Conservation (phyloP, 257 asterid species). For the Orobanche coerulescens region DNA sequence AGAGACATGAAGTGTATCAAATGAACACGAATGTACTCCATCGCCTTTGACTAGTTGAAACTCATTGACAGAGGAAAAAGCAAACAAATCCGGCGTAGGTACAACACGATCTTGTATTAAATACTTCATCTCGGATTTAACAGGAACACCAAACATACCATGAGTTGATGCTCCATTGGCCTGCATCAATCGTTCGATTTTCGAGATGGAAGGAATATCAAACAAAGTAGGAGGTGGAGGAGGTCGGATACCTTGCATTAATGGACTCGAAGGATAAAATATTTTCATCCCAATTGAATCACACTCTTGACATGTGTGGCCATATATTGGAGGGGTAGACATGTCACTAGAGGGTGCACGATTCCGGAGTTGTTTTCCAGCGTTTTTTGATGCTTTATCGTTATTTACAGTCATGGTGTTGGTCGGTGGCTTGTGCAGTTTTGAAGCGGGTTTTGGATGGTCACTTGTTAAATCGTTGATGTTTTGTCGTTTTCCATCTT, state of each 20-base stretch:
- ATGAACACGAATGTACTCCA: neutral
- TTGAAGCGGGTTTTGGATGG: neutral
- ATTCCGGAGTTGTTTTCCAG: neutral
- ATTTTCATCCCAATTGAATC: neutral
- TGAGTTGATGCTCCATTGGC: neutral
- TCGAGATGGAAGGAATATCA: constrained; percentile 4
- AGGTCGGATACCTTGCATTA: neutral
- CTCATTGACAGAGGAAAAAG: neutral
- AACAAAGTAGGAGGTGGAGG: neutral
- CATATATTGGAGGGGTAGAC: neutral
- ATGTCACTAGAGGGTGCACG: neutral
- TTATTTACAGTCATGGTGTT: constrained; percentile 5
- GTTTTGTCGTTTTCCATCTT: constrained; percentile 15
- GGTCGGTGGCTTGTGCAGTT: neutral
- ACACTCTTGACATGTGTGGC: neutral
- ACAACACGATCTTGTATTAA: neutral
- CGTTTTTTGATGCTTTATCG: neutral
- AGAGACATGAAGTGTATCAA: neutral
- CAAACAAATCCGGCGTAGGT: neutral
- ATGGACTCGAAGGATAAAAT: neutral
- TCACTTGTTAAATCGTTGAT: constrained; percentile 18
- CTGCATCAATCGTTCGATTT: neutral
- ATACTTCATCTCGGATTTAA: neutral
- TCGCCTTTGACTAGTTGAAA: neutral
- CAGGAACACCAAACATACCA: neutral